Conservation (phyloP, 2,329 filamentous ascomycete genomes). For the Phyllosticta paracitricarpa region DNA sequence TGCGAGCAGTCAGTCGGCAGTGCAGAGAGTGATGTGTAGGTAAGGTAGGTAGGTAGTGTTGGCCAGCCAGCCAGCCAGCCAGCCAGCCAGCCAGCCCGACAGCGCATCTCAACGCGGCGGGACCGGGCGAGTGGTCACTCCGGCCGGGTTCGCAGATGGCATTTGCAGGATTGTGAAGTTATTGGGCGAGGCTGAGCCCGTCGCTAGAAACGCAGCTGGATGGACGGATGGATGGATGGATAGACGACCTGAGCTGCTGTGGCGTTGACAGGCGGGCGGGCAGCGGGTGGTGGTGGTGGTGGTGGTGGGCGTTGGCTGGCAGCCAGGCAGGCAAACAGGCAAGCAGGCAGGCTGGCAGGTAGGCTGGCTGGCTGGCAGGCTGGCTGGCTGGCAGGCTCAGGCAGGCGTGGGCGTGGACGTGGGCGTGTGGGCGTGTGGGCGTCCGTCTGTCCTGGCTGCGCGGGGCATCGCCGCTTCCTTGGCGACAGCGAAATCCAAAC, state of each 20-base stretch:
- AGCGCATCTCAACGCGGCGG: neutral
- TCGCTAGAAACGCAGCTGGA: no score
- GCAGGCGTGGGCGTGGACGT: neutral
- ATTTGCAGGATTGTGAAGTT: neutral
- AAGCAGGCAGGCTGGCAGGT: no score
- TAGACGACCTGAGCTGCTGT: neutral
- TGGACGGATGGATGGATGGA: neutral
- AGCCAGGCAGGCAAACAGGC: no score
- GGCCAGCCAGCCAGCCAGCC: no score
- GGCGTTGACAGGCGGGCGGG: neutral
- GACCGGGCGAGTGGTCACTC: neutral
- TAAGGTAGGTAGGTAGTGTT: neutral
- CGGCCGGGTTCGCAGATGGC: neutral
- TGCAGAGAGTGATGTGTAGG: neutral
- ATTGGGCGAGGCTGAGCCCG: no score
- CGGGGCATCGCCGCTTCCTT: constrained; percentile 6
- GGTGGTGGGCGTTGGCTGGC: neutral
- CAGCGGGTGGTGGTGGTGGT: neutral
- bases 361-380: no score
- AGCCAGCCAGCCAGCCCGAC: neutral
- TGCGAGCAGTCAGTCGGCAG: neutral
- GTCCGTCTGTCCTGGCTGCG: neutral
- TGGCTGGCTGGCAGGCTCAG: neutral
- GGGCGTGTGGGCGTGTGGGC: neutral
- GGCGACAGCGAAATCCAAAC: constrained; percentile 8